Base-by-base conservation (phyloP, 495 filamentous ascomycete species). In the Trichoderma parareesei region DNA sequence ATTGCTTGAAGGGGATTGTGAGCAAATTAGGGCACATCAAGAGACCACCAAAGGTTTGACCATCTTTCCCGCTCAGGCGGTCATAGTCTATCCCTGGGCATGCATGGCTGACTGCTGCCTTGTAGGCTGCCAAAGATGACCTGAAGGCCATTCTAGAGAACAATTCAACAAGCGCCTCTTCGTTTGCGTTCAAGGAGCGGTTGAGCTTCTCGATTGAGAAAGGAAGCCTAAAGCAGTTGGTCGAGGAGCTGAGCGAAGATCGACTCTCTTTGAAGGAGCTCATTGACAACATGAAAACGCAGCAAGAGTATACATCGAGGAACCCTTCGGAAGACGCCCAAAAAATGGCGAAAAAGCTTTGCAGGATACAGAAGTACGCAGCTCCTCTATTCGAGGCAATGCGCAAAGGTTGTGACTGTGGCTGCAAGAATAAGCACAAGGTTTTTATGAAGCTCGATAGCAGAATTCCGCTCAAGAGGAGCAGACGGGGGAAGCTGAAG, bases 1-100 rank as follows among this genome's bases (percentile, higher is more conserved):
- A 49, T 33, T 68, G 40, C 27, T 38, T 66, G 38, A 68, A 64
- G 66, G 18, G 11, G 7, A 66, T 66, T 61, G 61, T 44, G 7
- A 37, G 18, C 14, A 65, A 66, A 11, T 60, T 66, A n/a, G 53
- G 61, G 5, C 64, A 66, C 44, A 66, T 68, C 7, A 41, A 62
- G 27, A 57, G 63, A 33, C 64, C 64, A 18, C 53, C 27, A 20
- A 27, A 65, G 40, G 66, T 68, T 57, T 44, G 16, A 2, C 42
- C 33, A 62, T 59, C 42, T 60, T 18, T 44, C 64, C 8, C 40
- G 37, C 41, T 10, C 38, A 38, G 16, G 53, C 44, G 43, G 11
- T 63, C 43, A 38, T 35, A 10, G 38, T 6, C 38, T 6, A 6
- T 46, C 35, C 7, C 44, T 41, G 40, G 40, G 40, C 11, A 41